Evolutionary conservation across 495 filamentous ascomycete species (phyloP), one percentile per base, ranked within the genome.

Genomic region (Aspergillus taichungensis): DNA sequence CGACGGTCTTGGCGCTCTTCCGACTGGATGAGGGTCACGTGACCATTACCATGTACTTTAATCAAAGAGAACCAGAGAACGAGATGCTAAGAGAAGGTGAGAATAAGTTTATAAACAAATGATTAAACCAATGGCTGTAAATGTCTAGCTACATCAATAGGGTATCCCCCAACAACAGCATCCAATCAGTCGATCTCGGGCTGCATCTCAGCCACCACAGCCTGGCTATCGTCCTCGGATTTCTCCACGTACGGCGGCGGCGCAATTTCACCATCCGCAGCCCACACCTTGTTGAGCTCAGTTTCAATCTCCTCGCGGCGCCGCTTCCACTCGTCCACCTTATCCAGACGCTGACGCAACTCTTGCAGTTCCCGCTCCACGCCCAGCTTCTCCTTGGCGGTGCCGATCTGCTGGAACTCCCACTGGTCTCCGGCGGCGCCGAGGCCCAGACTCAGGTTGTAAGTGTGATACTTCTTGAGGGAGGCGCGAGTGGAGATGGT

Each of bases 401-500:
- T 96, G 34, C 94, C 94, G 49, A 99, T 95, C 36, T 88, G 73
- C 56, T 95, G 86, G 55, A 95, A 82, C 46, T 87, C 84, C 88
- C 90, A 98, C 52, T 80, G 78, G 12, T 70, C 66, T 12, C 73
- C 75, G 30, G 71, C 66, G 13, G 80, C 77, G 33, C 85, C 87
- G 13, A 83, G 63, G 6, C 88, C 87, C 14, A 99, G 78, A 24
- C 80, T 83, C 2, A 99, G 76, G 50, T 89, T 92, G 65, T 77
- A 96, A 1, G 82, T 86, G 63, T 97, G 92, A 57, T 96, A 96
- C 56, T 88, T 88, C 63, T 95, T 97, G 36, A 99, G 71, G 34
- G 85, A 89, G 11, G 87, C 89, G 29, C 94, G 81, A 1, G 94
- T 96, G 0, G 85, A 91, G 46, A 97, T 94, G 3, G 91, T 96